Evolutionary conservation across 495 filamentous ascomycete genomes (phyloP).

Genomic region (Neurospora sp.): DNA sequence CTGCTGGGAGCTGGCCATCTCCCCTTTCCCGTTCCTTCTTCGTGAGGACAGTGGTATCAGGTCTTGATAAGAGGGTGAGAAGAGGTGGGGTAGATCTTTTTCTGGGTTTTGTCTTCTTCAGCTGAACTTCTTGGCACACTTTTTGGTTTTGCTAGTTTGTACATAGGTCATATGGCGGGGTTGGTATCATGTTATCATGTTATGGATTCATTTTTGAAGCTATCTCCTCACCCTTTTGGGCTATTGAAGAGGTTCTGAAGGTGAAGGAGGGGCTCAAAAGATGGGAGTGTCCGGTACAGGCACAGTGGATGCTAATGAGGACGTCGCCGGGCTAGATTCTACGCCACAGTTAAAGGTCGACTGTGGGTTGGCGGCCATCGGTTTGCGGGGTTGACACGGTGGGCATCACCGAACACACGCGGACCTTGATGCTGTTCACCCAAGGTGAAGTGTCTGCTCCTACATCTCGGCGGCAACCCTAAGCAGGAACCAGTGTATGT

Average conservation of each 20-base stretch:
- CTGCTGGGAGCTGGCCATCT: constrained; percentile 32
- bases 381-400: no score
- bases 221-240: background rate
- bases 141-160: background rate
- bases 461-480: background rate
- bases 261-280: background rate
- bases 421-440: background rate
- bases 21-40: background rate
- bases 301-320: background rate
- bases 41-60: background rate
- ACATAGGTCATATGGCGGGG: background rate
- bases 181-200: background rate
- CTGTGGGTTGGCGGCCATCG: no score
- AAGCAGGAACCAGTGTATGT: background rate
- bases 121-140: background rate
- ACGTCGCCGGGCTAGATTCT: background rate
- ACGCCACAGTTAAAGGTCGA: no score
- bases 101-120: background rate
- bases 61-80: background rate
- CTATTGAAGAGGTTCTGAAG: background rate
- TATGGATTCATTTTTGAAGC: background rate
- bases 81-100: background rate
- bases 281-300: background rate
- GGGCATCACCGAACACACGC: no score
- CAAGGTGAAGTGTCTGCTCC: background rate